phyloP scores from a whole-genome alignment of 73 alveolate species.

The Paraurostyla sp. region DNA sequence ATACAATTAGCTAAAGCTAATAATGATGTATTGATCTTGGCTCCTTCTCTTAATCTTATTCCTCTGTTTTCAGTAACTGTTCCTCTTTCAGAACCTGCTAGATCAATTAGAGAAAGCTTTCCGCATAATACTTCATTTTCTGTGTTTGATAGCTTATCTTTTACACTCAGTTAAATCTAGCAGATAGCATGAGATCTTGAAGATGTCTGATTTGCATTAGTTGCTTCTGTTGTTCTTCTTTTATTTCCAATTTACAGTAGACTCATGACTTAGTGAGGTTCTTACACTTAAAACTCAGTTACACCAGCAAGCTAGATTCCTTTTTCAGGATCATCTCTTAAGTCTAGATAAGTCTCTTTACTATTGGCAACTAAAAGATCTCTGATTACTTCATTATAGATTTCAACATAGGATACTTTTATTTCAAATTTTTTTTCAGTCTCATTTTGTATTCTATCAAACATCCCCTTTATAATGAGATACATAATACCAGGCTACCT shows the following conservation, averaged over 20 bases:
- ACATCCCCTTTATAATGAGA: slow-evolving; percentile 91
- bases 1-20: slow-evolving; percentile 95
- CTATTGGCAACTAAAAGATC: slow-evolving; percentile 89
- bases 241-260: slow-evolving; percentile 84
- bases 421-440: slow-evolving; percentile 78
- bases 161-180: slow-evolving; percentile 77
- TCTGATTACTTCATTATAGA: slow-evolving; percentile 95
- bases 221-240: slow-evolving; percentile 88
- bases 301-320: slow-evolving; percentile 94
- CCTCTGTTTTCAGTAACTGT: slow-evolving; percentile 92
- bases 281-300: slow-evolving; percentile 89
- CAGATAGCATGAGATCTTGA: slow-evolving; percentile 91
- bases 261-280: slow-evolving; percentile 83
- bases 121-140: slow-evolving; percentile 74
- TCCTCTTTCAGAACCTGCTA: slow-evolving; percentile 98
- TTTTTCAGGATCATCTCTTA: slow-evolving; percentile 95
- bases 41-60: slow-evolving; percentile 94
- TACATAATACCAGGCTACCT: slow-evolving; percentile 94
- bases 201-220: slow-evolving; percentile 87
- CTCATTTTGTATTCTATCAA: slow-evolving; percentile 76
- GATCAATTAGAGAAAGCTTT: slow-evolving; percentile 90
- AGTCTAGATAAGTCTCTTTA: slow-evolving; percentile 84
- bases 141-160: slow-evolving; percentile 75
- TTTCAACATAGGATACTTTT: slow-evolving; percentile 90
- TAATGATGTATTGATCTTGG: slow-evolving; percentile 93